These are phyloP conservation scores for Lentinula lateritia DNA, from an alignment of 768 basidiomycete genomes.

Conservation along the genomic window DNA sequence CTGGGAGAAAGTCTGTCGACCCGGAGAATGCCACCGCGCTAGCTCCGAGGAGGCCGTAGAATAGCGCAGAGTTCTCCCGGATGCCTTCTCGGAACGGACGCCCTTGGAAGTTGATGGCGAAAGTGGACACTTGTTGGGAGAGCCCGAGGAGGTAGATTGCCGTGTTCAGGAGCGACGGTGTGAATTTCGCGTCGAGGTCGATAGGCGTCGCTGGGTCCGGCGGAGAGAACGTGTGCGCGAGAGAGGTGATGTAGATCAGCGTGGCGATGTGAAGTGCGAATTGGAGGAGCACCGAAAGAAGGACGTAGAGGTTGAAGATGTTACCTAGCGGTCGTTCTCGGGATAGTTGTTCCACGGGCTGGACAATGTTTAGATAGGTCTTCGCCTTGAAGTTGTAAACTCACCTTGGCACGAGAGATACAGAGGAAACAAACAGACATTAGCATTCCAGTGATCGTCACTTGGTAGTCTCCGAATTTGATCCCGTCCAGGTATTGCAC, in stretches of 20 bases:
- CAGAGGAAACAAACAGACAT: constrained; percentile 99
- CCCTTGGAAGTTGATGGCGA: constrained; percentile 98
- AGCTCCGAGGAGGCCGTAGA: constrained; percentile 87
- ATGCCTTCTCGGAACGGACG: constrained; percentile 98
- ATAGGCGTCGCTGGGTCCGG: constrained; percentile 58
- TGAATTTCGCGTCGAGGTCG: constrained; percentile 95
- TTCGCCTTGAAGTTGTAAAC: constrained; percentile 12
- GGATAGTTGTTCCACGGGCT: constrained; percentile 97
- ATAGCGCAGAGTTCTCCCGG: constrained; percentile 90
- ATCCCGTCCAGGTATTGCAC: constrained; percentile 98
- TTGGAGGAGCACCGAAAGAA: constrained; percentile 86
- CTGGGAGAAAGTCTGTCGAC: constrained; percentile 91
- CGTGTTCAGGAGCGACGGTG: constrained; percentile 91
- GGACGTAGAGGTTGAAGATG: constrained; percentile 95
- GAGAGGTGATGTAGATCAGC: constrained; percentile 87
- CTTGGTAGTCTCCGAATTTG: constrained; percentile 99
- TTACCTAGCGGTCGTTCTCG: constrained; percentile 90
- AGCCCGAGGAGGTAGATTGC: constrained; percentile 94
- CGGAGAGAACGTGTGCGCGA: constrained; percentile 45
- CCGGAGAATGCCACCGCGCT: constrained; percentile 90
- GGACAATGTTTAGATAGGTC: not conserved
- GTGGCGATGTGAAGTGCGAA: constrained; percentile 91
- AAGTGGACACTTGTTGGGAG: constrained; percentile 97
- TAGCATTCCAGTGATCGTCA: constrained; percentile 92
- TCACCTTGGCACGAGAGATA: constrained; percentile 93